Base-by-base conservation (phyloP, 345 rosid genomes). In the Arabis hirsuta region DNA sequence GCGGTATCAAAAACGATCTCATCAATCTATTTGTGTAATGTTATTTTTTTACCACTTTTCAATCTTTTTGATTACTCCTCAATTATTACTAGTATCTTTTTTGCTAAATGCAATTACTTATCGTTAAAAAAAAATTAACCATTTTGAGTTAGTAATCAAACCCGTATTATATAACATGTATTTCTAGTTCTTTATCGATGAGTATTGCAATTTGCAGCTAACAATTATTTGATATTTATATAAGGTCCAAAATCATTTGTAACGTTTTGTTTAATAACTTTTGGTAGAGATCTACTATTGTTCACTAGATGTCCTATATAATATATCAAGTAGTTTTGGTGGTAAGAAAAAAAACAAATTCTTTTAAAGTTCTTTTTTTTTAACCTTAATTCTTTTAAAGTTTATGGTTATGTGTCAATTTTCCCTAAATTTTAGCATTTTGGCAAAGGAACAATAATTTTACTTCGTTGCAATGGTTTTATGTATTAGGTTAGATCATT, bases 401-500 rank as follows among this genome's bases (percentile, higher is more conserved):
- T 39, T 44, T 53, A 47, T 39, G 59, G 60, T 39, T 12, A 36
- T 6, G 53, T 73, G 54, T 65, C 71, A 46, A 46, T 34, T 2
- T 12, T 26, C 26, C 43, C 6, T 29, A 39, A 31, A 55, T 14
- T 55, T 64, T 64, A 46, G 58, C 38, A 55, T 55, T 64, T 12
- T 50, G 52, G 14, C 52, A 60, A 27, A 50, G 41, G 74, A 59
- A 16, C 16, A 16, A 46, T 45, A 34, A 36, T 45, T 57, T 45
- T 45, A 14, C n/a, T 34, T 29, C 2, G 14, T 38, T 13, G 58
- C 26, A 64, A 55, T 57, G 26, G 43, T 61, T 26, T 27, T 29
- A 14, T 31, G 53, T 24, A 47, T 72, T 72, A 63, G 71, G 65
- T 73, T 19, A 47, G 66, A 73, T 65, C 67, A 58, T 66, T 67